Evolutionary conservation across 257 asterid genomes (phyloP), one percentile per base, ranked within the genome.

Genomic region (Penstemon newberryi): DNA sequence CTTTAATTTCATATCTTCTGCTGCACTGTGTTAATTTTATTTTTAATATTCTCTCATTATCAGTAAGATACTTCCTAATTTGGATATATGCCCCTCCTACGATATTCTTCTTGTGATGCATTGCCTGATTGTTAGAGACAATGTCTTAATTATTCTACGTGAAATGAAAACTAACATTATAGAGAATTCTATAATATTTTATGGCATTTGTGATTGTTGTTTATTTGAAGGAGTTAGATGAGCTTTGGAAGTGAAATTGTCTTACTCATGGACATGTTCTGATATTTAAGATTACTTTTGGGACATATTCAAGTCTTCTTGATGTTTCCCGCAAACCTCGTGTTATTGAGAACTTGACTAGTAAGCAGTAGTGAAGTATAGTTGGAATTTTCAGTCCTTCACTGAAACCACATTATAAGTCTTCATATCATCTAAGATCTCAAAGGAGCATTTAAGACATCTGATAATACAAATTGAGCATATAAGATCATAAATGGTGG

Each of bases 81-180:
- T 60, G 57, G 58, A 51, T 42, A 10, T 57, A 38, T 38, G 45
- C 11, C 53, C 50, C 40, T 64, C 33, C 42, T 33, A 15, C 59
- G 8, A 7, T 41, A 50, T 41, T 38, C 42, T 45, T 45, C 43
- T 58, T 65, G 49, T 25, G 59, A 63, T 19, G 33, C 5, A 9
- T 63, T 66, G 15, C 69, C 60, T 56, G 18, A 39, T 9, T 66
- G 15, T 71, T 56, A 8, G 42, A 33, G 49, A 38, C n/a, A n/a
- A 54, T 36, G 15, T 45, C 36, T 66, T 52, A 71, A 61, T 39
- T 51, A 47, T 4, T 66, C 51, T 43, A 8, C 1, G 71, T 40
- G 40, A 13, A 43, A 44, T 43, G 18, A 4, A 19, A 42, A 18
- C 19, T 8, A 12, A 42, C 44, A 61, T 15, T 42, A 43, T 8